phyloP scores from a whole-genome alignment of 352 stramenopile genomes.

The Globisporangium mamillatum region DNA sequence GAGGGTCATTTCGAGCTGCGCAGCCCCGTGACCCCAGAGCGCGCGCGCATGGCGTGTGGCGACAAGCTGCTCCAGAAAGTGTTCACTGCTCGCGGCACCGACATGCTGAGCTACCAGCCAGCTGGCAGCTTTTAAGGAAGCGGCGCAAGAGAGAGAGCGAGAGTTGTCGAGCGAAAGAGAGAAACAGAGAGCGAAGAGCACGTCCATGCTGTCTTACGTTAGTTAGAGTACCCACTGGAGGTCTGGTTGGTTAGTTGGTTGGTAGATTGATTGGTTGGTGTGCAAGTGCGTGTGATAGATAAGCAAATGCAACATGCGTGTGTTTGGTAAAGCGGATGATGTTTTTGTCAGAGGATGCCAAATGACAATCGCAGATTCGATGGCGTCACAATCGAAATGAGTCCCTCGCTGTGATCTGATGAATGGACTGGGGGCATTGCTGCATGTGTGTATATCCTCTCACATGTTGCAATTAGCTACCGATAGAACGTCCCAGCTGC shows the following conservation, averaged over 20 bases:
- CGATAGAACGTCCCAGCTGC: too few species aligned
- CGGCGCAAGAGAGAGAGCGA: neutral
- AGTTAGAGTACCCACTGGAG: slow-evolving; percentile 2
- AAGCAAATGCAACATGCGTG: neutral
- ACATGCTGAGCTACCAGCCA: slow-evolving; percentile 61
- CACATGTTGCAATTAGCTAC: too few species aligned
- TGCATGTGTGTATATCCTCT: too few species aligned
- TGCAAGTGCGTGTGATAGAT: neutral
- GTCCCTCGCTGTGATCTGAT: too few species aligned
- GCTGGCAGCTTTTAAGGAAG: slow-evolving; percentile 55
- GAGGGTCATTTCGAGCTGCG: slow-evolving; percentile 70
- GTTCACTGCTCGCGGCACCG: slow-evolving; percentile 52
- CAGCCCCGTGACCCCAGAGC: slow-evolving; percentile 78
- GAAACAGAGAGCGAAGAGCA: neutral
- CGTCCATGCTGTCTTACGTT: neutral
- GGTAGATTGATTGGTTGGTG: neutral
- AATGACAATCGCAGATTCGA: too few species aligned
- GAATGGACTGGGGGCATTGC: too few species aligned
- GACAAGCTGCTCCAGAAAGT: slow-evolving; percentile 70
- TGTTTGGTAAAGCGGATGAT: neutral
- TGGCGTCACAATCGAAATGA: too few species aligned
- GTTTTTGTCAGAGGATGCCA: too few species aligned
- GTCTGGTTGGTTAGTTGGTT: neutral
- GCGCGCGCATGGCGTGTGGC: slow-evolving; percentile 80
- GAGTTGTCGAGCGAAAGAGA: neutral